A percentile compares a stretch with the other conserved stretches of the same genome.
phyloP scores from a whole-genome alignment of 176 grass and related monocot genomes.

The Alopecurus myosuroides region DNA sequence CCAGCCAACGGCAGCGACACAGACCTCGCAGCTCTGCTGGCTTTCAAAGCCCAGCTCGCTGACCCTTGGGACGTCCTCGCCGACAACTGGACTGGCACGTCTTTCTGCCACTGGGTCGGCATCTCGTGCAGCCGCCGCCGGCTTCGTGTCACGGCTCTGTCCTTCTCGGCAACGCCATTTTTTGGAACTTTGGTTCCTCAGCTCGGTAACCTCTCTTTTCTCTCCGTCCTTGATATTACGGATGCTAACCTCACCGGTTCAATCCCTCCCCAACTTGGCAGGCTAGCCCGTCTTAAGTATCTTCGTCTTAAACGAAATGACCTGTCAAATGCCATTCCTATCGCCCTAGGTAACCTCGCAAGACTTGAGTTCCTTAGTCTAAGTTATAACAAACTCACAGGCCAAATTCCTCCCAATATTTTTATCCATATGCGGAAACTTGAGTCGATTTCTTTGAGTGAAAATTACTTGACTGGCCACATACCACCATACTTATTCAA shows the following conservation, averaged over 20 bases:
- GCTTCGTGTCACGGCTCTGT: neutral
- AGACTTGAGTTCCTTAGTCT: neutral
- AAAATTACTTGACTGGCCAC: neutral
- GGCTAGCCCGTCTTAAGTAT: neutral
- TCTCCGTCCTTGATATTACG: too few species aligned
- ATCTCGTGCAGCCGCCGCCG: too few species aligned
- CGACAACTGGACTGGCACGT: neutral
- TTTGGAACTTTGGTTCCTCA: neutral
- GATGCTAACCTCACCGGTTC: too few species aligned
- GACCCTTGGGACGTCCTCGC: neutral
- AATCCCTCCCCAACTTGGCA: too few species aligned
- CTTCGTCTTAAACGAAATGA: neutral
- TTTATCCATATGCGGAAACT: neutral
- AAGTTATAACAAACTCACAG: neutral
- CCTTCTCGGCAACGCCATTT: neutral
- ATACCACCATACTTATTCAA: neutral
- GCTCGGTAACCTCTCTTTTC: too few species aligned
- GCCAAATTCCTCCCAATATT: neutral
- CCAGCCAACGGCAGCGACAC: neutral
- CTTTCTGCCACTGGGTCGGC: neutral
- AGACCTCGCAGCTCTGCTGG: neutral
- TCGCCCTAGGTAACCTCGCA: neutral
- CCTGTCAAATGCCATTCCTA: neutral
- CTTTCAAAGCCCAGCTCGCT: neutral
- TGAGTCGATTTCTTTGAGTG: fast-evolving